A percentile compares a stretch with the other conserved stretches of the same genome.
phyloP scores from a whole-genome alignment of 2,329 filamentous ascomycete genomes.

The Xylariaceae sp. region DNA sequence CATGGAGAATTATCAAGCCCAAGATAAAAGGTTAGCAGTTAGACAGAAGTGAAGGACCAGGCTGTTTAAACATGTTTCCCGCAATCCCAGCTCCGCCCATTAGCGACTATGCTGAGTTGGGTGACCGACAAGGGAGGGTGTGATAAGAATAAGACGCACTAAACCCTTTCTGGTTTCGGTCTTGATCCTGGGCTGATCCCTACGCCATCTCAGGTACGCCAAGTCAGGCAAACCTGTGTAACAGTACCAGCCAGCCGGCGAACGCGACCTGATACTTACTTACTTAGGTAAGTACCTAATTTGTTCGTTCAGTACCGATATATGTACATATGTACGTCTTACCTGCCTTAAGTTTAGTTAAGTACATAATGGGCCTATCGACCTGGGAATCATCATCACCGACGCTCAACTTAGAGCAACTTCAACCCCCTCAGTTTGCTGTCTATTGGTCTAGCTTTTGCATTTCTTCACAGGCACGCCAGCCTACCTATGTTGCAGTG shows the following conservation, averaged over 20 bases:
- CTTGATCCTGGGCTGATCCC: constrained; percentile 14
- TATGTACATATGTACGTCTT: too few species aligned
- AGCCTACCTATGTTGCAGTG: too few species aligned
- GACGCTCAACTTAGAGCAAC: too few species aligned
- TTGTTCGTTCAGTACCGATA: not conserved
- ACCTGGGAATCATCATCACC: too few species aligned
- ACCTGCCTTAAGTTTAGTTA: too few species aligned
- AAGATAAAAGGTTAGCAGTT: constrained; percentile 4
- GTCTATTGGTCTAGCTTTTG: too few species aligned
- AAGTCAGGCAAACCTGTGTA: not conserved
- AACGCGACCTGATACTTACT: too few species aligned
- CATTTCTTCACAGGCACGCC: too few species aligned
- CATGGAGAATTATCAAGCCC: constrained; percentile 14
- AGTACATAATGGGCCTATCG: too few species aligned
- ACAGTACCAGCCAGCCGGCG: too few species aligned
- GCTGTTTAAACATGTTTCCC: constrained; percentile 23
- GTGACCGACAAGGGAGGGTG: constrained; percentile 32
- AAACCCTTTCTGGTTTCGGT: constrained; percentile 31
- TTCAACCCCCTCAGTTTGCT: too few species aligned
- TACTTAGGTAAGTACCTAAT: too few species aligned
- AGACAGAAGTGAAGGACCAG: constrained; percentile 9
- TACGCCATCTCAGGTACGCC: not conserved
- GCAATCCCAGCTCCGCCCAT: constrained; percentile 25
- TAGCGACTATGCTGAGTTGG: constrained; percentile 32
- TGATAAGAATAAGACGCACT: constrained; percentile 22